A percentile compares a stretch with the other conserved stretches of the same genome.
phyloP scores from a whole-genome alignment of 345 rosid species.

The Dipteronia sinensis region DNA sequence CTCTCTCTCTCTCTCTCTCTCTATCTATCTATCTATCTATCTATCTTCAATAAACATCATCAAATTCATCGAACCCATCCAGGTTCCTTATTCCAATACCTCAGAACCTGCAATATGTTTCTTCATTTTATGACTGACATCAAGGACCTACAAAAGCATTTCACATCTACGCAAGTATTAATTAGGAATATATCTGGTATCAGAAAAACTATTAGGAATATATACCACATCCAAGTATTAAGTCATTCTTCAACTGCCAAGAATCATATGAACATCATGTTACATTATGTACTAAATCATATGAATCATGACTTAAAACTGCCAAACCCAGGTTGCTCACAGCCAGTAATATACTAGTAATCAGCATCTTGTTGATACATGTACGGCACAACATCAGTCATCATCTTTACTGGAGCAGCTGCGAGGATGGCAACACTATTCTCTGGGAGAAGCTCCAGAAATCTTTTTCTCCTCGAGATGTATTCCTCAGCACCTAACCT shows the following conservation, averaged over 20 bases:
- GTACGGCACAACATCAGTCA: conserved; percentile 95
- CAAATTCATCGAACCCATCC: too few species aligned
- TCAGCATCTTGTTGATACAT: conserved; percentile 88
- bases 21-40: too few species aligned
- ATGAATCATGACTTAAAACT: conserved; percentile 78
- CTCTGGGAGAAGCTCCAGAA: conserved; percentile 78
- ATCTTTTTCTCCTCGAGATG: conserved; percentile 65
- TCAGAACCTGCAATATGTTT: conserved; percentile 52
- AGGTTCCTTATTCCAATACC: conserved; percentile 93
- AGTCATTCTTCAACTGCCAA: neutral
- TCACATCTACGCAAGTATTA: neutral
- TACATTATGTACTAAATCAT: conserved; percentile 11
- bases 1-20: too few species aligned
- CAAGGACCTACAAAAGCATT: neutral
- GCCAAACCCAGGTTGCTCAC: conserved; percentile 97
- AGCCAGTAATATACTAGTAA: conserved; percentile 84
- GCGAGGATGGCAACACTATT: conserved; percentile 80
- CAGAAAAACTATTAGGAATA: neutral
- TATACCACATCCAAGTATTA: neutral
- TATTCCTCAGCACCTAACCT: conserved; percentile 76
- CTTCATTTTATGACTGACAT: neutral
- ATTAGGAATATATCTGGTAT: neutral
- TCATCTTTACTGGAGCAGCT: conserved; percentile 92
- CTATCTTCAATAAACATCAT: too few species aligned
- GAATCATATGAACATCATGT: neutral